Evolutionary conservation across 2,329 filamentous ascomycete species (phyloP), one percentile per base, ranked within the genome.

Genomic region (Blastomyces silverae): DNA sequence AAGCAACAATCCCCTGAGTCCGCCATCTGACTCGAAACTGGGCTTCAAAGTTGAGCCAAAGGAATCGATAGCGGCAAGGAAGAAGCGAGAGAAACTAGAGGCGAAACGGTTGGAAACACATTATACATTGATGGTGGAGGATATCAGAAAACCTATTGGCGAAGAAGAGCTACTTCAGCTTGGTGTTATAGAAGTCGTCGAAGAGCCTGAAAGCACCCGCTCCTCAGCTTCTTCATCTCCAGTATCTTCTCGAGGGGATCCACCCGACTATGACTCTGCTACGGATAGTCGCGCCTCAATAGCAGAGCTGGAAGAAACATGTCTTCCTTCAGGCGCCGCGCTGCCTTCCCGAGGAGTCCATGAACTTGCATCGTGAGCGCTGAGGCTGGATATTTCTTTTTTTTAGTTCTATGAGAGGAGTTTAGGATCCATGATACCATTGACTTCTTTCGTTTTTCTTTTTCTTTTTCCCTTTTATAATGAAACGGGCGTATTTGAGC

Each of bases 41-140:
- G 58, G 58, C 2, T 31, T 46, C 25, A 61, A 61, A 50, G 58
- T 48, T 6, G 58, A 61, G 39, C 39, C 42, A 3, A 61, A 48
- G 39, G 58, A 61, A 61, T 61, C 58, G 7, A 25, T 31, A 5
- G 34, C 58, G 13, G 42, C 58, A 34, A 48, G 44, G 31, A 46
- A 22, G 42, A 61, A 48, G 42, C 39, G 58, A 28, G 58, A 50
- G 42, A 61, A 66, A 52, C 65, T 53, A 37, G 61, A 67, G 53
- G 57, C 58, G 20, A 67, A 65, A 58, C 62, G 56, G 50, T 42
- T 65, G 22, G 58, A 63, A 28, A 64, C 42, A 42, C 61, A 65
- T 46, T 67, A 64, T 63, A 52, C 64, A 10, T 31, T 66, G 34
- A 48, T 66, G 39, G 57, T 64, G 34, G 64, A 65, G 55, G 50